Evolutionary conservation across 2,329 filamentous ascomycete genomes (phyloP).

Genomic region (Pleoardoris graminearum): DNA sequence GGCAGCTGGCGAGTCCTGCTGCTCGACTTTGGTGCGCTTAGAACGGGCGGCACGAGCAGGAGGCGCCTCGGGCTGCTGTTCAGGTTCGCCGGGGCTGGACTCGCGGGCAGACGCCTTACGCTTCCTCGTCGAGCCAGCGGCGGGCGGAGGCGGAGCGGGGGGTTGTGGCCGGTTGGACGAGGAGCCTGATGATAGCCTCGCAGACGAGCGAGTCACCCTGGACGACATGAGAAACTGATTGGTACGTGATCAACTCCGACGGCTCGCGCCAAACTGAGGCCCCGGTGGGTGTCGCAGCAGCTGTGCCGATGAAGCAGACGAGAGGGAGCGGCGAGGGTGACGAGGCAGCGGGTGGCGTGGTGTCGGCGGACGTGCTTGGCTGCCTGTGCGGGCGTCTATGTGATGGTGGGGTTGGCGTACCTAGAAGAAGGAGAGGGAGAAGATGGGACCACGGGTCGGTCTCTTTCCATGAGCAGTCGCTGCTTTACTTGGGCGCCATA

Average conservation of each 20-base stretch:
- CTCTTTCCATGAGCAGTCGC: constrained; percentile 37
- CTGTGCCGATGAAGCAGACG: constrained; percentile 30
- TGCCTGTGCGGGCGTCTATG: constrained; percentile 6
- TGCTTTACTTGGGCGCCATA: constrained; percentile 45
- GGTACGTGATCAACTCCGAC: constrained; percentile 30
- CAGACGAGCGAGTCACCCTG: constrained; percentile 94
- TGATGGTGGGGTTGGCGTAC: constrained; percentile 23
- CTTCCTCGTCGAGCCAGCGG: constrained; percentile 64
- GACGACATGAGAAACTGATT: constrained; percentile 78
- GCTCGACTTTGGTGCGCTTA: constrained; percentile 68
- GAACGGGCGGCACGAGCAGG: constrained; percentile 42
- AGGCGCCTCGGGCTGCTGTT: constrained; percentile 41
- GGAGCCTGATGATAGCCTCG: constrained; percentile 78
- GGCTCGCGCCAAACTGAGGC: constrained; percentile 37
- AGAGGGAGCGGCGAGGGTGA: constrained; percentile 20
- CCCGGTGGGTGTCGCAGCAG: constrained; percentile 32
- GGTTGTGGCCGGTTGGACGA: constrained; percentile 50
- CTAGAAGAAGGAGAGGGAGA: constrained; percentile 26
- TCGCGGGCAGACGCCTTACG: constrained; percentile 67
- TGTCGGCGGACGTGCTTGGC: constrained; percentile 6
- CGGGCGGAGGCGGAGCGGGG: constrained; percentile 43
- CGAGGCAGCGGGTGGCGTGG: constrained; percentile 8
- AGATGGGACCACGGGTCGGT: constrained; percentile 28
- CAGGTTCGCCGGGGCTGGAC: constrained; percentile 52
- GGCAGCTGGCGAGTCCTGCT: constrained; percentile 49